These are phyloP conservation scores for Fusarium albidum DNA, from an alignment of 2,329 filamentous ascomycete genomes.

Conservation along the genomic window DNA sequence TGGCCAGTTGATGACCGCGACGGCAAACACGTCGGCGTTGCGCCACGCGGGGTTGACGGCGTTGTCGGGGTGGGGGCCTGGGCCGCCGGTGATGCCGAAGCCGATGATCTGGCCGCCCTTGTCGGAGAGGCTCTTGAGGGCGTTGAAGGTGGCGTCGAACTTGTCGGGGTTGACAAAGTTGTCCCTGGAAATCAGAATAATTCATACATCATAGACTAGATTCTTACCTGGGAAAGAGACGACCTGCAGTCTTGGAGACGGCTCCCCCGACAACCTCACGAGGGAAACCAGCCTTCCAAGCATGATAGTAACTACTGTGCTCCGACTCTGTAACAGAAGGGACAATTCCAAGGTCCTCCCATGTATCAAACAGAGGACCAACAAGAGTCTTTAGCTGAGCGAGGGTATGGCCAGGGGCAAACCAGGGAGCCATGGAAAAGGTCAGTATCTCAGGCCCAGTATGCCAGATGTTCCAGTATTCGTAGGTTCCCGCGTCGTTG, in stretches of 20 bases:
- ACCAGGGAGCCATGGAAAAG: conserved; percentile 36
- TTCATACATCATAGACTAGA: too few species aligned
- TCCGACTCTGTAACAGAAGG: conserved; percentile 22
- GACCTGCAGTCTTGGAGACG: conserved; percentile 31
- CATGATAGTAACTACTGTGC: conserved; percentile 28
- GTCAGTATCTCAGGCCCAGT: conserved; percentile 12
- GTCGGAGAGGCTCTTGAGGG: conserved; percentile 50
- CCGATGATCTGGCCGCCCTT: conserved; percentile 51
- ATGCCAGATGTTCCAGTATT: conserved; percentile 34
- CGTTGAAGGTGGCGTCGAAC: conserved; percentile 46
- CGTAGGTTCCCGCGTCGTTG: conserved; percentile 32
- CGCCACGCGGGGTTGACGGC: conserved; percentile 61
- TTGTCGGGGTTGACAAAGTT: conserved; percentile 32
- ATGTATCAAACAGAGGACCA: conserved; percentile 23
- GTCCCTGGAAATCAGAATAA: too few species aligned
- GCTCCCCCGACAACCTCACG: conserved; percentile 25
- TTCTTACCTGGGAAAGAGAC: conserved; percentile 34
- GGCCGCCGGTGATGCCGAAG: conserved; percentile 48
- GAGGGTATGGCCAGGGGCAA: conserved; percentile 31
- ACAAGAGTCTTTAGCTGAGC: conserved; percentile 18
- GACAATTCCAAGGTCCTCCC: conserved; percentile 21
- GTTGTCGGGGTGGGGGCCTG: conserved; percentile 46
- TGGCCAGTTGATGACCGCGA: conserved; percentile 45
- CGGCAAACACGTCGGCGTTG: conserved; percentile 48
- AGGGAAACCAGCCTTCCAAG: conserved; percentile 34